phyloP scores from a whole-genome alignment of 177 flowering plant genomes.

The Telopea speciosissima region DNA sequence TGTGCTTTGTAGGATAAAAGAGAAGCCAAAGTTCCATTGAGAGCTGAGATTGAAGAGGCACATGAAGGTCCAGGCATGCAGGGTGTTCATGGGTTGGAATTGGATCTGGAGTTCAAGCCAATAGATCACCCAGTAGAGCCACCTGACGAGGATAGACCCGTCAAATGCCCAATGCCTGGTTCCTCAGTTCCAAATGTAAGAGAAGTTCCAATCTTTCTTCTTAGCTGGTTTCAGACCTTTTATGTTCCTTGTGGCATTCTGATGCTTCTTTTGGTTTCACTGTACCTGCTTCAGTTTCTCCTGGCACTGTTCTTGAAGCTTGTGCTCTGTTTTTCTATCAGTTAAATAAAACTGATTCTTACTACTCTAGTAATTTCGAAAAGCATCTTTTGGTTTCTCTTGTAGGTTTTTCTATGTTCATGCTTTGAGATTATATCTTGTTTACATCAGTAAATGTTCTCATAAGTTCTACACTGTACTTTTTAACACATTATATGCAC shows the following conservation, averaged over 20 bases:
- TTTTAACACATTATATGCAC: no score
- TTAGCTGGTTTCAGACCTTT: neutral
- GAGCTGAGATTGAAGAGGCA: slow-evolving; percentile 12
- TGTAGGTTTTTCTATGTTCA: no score
- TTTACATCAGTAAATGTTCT: no score
- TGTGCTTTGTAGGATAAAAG: slow-evolving; percentile 19
- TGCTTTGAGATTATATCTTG: no score
- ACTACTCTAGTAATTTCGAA: no score
- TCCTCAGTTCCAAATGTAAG: slow-evolving; percentile 44
- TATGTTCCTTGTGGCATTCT: neutral
- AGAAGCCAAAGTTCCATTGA: slow-evolving; percentile 14
- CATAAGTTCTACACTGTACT: no score
- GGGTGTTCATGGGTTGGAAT: slow-evolving; percentile 13
- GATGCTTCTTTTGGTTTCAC: neutral
- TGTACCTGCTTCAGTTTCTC: neutral
- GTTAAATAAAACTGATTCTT: no score
- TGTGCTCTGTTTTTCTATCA: neutral
- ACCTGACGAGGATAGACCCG: slow-evolving; percentile 54
- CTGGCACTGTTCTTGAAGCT: neutral
- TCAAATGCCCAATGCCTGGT: slow-evolving; percentile 52
- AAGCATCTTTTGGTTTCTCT: no score
- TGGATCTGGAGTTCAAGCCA: slow-evolving; percentile 42
- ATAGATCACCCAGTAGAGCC: slow-evolving; percentile 63
- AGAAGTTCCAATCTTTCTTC: neutral
- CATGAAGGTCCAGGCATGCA: slow-evolving; percentile 6